Evolutionary conservation across 352 stramenopile species (phyloP).

Genomic region (Globisporangium carolinianum): DNA sequence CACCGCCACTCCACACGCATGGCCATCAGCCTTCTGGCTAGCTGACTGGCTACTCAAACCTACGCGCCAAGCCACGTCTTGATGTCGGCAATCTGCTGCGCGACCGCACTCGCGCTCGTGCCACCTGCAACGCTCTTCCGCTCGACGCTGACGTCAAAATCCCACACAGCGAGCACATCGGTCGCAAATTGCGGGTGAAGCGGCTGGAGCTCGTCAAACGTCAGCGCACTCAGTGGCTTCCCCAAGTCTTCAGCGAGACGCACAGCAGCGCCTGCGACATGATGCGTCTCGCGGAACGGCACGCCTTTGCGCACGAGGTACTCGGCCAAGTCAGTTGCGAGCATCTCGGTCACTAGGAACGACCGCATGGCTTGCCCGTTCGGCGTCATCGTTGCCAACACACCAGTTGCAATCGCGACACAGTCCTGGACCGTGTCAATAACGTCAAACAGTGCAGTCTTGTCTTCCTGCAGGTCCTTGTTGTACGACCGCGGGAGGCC

Average conservation of each 20-base stretch:
- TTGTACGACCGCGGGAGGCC: slow-evolving; percentile 97
- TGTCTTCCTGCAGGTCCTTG: slow-evolving; percentile 99
- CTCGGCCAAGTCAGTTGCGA: slow-evolving; percentile 98
- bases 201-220: slow-evolving; percentile 83
- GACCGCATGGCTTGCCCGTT: slow-evolving; percentile 92
- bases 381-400: slow-evolving; percentile 95
- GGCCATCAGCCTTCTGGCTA: too few relatives aligned
- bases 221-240: slow-evolving; percentile 82
- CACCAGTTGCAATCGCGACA: slow-evolving; percentile 94
- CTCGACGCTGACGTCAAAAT: slow-evolving; percentile 88
- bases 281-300: slow-evolving; percentile 99
- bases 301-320: slow-evolving; percentile 98
- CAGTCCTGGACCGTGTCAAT: slow-evolving; percentile 97
- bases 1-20: too few relatives aligned
- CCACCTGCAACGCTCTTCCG: slow-evolving; percentile 87
- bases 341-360: slow-evolving; percentile 98
- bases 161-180: slow-evolving; percentile 87
- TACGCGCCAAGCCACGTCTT: slow-evolving; percentile 49
- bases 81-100: slow-evolving; percentile 73
- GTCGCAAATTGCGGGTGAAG: slow-evolving; percentile 87
- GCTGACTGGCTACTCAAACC: too few relatives aligned
- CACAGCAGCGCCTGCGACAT: slow-evolving; percentile 94
- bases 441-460: slow-evolving; percentile 96
- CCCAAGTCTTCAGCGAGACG: slow-evolving; percentile 88
- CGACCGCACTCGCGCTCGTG: slow-evolving; percentile 72